phyloP scores from a whole-genome alignment of 768 basidiomycete genomes.

The Macrocybe gigantea region DNA sequence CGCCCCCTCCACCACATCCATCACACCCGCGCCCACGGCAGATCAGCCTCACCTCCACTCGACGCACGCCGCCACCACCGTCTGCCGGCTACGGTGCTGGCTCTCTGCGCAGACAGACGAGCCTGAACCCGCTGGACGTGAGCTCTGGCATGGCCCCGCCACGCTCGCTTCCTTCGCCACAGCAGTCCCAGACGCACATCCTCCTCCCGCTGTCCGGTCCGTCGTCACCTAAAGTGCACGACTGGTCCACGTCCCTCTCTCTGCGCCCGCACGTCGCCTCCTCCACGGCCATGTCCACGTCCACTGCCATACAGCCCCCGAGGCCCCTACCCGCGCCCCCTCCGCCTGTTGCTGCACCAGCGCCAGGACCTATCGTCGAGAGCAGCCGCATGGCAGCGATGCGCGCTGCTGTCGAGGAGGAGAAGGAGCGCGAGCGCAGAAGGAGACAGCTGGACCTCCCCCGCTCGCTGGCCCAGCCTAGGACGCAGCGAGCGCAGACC shows the following conservation, averaged over 20 bases:
- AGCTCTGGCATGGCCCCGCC: slow-evolving; percentile 11
- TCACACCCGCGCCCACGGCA: slow-evolving; percentile 8
- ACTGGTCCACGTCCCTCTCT: slow-evolving; percentile 8
- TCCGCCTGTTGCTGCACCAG: background rate
- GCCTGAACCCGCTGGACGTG: slow-evolving; percentile 21
- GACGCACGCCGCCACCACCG: slow-evolving; percentile 16
- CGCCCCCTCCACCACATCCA: slow-evolving; percentile 8
- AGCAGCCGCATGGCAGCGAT: background rate
- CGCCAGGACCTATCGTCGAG: background rate
- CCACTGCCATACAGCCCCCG: background rate
- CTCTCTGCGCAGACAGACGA: slow-evolving; percentile 11
- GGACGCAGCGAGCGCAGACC: no score
- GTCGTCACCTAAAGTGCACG: slow-evolving; percentile 5
- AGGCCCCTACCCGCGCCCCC: background rate
- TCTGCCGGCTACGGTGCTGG: no score
- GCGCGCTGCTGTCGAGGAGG: background rate
- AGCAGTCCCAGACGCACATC: slow-evolving; percentile 5
- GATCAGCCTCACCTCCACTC: slow-evolving; percentile 13
- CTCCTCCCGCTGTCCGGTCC: no score
- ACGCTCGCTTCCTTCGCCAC: slow-evolving; percentile 2
- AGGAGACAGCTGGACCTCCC: no score
- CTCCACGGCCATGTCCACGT: slow-evolving; percentile 14
- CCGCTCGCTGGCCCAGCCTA: no score
- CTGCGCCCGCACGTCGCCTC: background rate
- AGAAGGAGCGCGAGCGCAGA: no score